Conservation (phyloP, 257 asterid species). For the Nicotiana benthamiana region DNA sequence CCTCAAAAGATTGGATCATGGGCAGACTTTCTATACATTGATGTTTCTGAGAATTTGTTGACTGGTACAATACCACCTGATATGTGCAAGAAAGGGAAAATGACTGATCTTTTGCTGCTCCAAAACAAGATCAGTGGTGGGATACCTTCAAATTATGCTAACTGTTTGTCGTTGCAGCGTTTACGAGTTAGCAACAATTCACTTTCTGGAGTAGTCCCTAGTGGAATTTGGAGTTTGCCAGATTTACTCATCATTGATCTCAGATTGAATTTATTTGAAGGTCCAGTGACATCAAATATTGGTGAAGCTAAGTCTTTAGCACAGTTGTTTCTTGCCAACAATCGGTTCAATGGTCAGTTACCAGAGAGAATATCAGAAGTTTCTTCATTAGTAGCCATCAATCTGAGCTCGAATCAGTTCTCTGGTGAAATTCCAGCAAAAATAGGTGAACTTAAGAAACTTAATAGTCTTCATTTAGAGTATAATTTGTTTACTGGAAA, state of each 20-base stretch:
- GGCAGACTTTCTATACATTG: slow-evolving; percentile 26
- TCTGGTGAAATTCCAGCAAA: slow-evolving; percentile 26
- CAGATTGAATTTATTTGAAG: slow-evolving; percentile 29
- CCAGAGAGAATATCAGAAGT: slow-evolving; percentile 30
- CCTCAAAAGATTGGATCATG: slow-evolving; percentile 37
- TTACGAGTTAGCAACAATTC: slow-evolving; percentile 31
- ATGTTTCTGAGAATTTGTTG: slow-evolving; percentile 31
- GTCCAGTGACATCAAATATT: slow-evolving; percentile 24
- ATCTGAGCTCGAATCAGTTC: slow-evolving; percentile 26
- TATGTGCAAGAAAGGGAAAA: slow-evolving; percentile 31
- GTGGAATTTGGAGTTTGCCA: slow-evolving; percentile 38
- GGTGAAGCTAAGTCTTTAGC: slow-evolving; percentile 34
- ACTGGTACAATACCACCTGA: slow-evolving; percentile 38
- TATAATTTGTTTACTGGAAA: slow-evolving; percentile 27
- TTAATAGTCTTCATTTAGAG: slow-evolving; percentile 24
- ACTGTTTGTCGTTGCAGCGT: slow-evolving; percentile 26
- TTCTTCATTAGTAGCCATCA: slow-evolving; percentile 23
- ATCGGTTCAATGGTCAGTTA: slow-evolving; percentile 27
- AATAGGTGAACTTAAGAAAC: slow-evolving; percentile 23
- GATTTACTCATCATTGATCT: slow-evolving; percentile 26
- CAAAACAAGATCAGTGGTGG: slow-evolving; percentile 35
- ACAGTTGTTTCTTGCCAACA: slow-evolving; percentile 27
- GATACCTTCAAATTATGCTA: slow-evolving; percentile 30
- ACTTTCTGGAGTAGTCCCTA: slow-evolving; percentile 32
- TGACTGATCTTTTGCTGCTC: slow-evolving; percentile 24